Percentiles rank a stretch among this genome's conserved stretches.
Evolutionary conservation across 1,284 basidiomycete genomes (phyloP).

Genomic region (Tilletia horrida): DNA sequence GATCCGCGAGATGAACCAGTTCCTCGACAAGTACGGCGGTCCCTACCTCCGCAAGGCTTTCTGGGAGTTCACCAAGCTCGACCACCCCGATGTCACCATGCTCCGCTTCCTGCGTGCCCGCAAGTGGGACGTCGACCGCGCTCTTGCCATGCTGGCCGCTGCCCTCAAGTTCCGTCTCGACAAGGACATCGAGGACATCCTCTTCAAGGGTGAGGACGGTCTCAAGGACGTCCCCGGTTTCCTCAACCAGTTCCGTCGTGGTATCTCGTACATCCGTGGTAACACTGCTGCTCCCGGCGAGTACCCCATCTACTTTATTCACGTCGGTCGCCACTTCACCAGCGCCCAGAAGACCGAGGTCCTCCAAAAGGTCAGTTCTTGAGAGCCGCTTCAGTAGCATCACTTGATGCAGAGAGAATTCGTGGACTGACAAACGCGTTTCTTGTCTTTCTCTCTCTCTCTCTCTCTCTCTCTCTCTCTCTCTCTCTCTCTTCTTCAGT

Average conservation of each 20-base stretch:
- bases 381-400: too few species aligned
- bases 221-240: slow-evolving; percentile 53
- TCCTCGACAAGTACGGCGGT: slow-evolving; percentile 52
- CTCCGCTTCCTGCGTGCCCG: slow-evolving; percentile 55
- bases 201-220: slow-evolving; percentile 52
- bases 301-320: slow-evolving; percentile 54
- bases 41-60: slow-evolving; percentile 42
- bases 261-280: slow-evolving; percentile 55
- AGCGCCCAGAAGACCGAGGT: slow-evolving; percentile 53
- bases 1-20: slow-evolving; percentile 44
- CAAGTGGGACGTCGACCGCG: slow-evolving; percentile 54
- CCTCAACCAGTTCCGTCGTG: slow-evolving; percentile 53
- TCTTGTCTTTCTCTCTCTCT: background rate
- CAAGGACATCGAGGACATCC: slow-evolving; percentile 49
- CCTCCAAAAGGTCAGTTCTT: slow-evolving; percentile 33
- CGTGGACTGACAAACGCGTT: too few species aligned
- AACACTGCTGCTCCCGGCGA: slow-evolving; percentile 46
- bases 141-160: slow-evolving; percentile 52
- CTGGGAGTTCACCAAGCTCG: slow-evolving; percentile 46
- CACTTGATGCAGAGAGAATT: too few species aligned
- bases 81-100: slow-evolving; percentile 50
- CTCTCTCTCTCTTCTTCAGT: slow-evolving; percentile 23
- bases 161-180: slow-evolving; percentile 55
- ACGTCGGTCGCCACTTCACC: slow-evolving; percentile 54
- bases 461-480: background rate